Evolutionary conservation across 169 alveolate genomes (phyloP).

Genomic region (Babesia caballi): DNA sequence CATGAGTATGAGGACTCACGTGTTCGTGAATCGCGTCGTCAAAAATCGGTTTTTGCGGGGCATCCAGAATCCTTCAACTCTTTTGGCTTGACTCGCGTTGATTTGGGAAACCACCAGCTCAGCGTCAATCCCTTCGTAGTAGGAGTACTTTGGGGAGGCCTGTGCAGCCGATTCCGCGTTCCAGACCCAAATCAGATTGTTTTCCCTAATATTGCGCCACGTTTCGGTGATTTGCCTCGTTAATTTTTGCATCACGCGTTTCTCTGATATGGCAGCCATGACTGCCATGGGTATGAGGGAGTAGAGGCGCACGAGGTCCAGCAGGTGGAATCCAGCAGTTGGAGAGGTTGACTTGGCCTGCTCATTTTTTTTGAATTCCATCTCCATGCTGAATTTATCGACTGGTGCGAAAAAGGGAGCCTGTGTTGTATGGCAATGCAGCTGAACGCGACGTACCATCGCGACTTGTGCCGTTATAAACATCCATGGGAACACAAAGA

Average conservation of each 20-base stretch:
- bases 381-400: neutral
- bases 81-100: neutral
- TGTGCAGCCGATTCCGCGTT: neutral
- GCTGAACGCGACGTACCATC: neutral
- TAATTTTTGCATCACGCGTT: neutral
- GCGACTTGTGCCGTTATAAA: neutral
- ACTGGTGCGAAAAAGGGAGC: neutral
- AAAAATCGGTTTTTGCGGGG: neutral
- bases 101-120: conserved; percentile 6
- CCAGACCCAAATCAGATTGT: neutral
- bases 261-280: neutral
- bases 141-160: neutral
- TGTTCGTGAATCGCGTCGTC: conserved; percentile 7
- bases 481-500: conserved; percentile 23
- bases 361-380: neutral
- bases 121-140: conserved; percentile 15
- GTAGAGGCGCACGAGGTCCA: neutral
- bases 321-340: too few relatives aligned
- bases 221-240: neutral
- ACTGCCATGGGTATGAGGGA: neutral
- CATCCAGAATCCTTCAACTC: conserved; percentile 31
- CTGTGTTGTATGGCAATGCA: neutral
- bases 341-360: too few relatives aligned
- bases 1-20: neutral
- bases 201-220: neutral